Conservation (phyloP, 805 yeast species). For the Saccharomycopsis sp. region DNA sequence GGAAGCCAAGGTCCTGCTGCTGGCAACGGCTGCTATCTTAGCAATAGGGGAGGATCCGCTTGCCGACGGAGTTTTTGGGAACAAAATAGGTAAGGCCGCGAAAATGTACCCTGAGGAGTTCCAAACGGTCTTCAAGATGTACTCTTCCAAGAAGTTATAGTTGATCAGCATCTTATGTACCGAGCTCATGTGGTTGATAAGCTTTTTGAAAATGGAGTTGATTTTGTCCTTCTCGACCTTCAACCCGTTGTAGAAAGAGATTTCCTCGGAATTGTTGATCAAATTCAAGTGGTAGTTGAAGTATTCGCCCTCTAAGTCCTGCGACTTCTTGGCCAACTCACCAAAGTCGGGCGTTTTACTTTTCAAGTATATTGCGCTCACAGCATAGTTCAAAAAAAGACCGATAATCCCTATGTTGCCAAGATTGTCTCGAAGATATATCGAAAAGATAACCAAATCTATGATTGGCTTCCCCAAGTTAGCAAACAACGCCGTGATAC, state of each 20-base stretch:
- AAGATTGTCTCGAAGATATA: constrained; percentile 75
- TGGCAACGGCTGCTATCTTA: constrained; percentile 25
- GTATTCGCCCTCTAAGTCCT: constrained; percentile 81
- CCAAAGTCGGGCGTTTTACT: constrained; percentile 81
- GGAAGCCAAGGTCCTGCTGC: constrained; percentile 26
- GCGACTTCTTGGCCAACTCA: constrained; percentile 59
- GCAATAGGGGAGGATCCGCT: constrained; percentile 19
- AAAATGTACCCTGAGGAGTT: constrained; percentile 91
- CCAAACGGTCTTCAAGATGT: constrained; percentile 86
- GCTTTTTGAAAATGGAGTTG: constrained; percentile 46
- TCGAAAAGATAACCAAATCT: constrained; percentile 76
- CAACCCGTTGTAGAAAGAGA: constrained; percentile 89
- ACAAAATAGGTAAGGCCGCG: constrained; percentile 81
- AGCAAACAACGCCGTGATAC: constrained; percentile 77
- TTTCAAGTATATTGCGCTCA: constrained; percentile 72
- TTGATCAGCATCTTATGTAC: constrained; percentile 54
- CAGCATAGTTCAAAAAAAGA: constrained; percentile 69
- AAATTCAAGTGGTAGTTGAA: constrained; percentile 80
- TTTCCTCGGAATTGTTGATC: constrained; percentile 86
- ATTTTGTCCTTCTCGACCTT: constrained; percentile 67
- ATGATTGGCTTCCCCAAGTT: constrained; percentile 88
- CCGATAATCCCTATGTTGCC: constrained; percentile 85
- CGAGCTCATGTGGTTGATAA: constrained; percentile 47
- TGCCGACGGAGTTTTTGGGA: constrained; percentile 38
- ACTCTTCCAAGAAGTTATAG: constrained; percentile 76